phyloP scores from a whole-genome alignment of 2,329 filamentous ascomycete genomes.

The Geosmithia putterillii region DNA sequence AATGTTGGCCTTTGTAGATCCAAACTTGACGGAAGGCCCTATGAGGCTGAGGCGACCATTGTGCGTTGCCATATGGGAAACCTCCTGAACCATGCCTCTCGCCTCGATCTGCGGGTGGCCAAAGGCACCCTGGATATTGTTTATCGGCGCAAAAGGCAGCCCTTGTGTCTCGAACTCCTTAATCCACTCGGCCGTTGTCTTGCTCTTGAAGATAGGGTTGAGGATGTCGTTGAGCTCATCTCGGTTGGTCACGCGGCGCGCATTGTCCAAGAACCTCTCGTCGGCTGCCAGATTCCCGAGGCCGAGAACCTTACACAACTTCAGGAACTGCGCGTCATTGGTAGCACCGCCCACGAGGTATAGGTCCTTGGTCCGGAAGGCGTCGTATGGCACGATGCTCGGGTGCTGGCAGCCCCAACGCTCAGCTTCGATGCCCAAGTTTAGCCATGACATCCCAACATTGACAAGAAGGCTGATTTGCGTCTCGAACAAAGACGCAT shows the following conservation, averaged over 20 bases:
- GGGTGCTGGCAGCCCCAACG: conserved; percentile 33
- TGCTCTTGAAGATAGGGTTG: conserved; percentile 16
- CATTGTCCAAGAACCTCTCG: conserved; percentile 17
- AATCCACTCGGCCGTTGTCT: conserved; percentile 26
- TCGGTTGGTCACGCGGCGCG: conserved; percentile 19
- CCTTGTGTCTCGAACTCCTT: conserved; percentile 24
- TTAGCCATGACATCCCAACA: conserved; percentile 23
- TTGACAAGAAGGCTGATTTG: conserved; percentile 27
- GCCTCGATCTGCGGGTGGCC: conserved; percentile 27
- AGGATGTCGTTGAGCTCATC: conserved; percentile 22
- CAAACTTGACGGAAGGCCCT: conserved; percentile 8
- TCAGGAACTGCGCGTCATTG: conserved; percentile 21
- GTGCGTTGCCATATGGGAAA: conserved; percentile 9
- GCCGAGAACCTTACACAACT: conserved; percentile 14
- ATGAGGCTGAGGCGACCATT: conserved; percentile 6
- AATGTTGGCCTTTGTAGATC: conserved; percentile 3
- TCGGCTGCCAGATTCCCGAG: conserved; percentile 10
- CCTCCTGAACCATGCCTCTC: conserved; percentile 17
- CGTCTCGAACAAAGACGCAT: conserved; percentile 30
- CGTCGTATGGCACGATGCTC: conserved; percentile 32
- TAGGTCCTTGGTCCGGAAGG: conserved; percentile 21
- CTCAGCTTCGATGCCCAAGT: conserved; percentile 23
- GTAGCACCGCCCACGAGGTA: conserved; percentile 18
- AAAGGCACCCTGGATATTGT: conserved; percentile 29
- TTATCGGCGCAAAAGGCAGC: conserved; percentile 32